A percentile compares a stretch with the other conserved stretches of the same genome.
Evolutionary conservation across 2,329 filamentous ascomycete species (phyloP).

Genomic region (Aureobasidium melanogenum): DNA sequence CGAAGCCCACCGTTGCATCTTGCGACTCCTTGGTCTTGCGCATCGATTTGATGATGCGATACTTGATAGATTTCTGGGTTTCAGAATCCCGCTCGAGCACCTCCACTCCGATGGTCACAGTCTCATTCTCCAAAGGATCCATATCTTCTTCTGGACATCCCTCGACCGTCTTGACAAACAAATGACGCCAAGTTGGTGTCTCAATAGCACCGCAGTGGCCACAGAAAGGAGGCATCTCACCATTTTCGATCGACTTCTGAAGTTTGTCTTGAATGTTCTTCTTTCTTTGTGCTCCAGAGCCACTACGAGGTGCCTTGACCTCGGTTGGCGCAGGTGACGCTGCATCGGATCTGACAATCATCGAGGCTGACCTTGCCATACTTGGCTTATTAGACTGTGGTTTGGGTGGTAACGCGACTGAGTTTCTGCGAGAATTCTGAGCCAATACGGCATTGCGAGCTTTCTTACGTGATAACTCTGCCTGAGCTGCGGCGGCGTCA

Average conservation of each 20-base stretch:
- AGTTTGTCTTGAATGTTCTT: slow-evolving; percentile 53
- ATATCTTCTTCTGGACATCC: slow-evolving; percentile 62
- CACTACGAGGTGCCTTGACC: slow-evolving; percentile 25
- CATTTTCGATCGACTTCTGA: slow-evolving; percentile 56
- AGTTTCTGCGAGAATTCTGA: slow-evolving; percentile 24
- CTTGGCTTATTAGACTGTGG: slow-evolving; percentile 10
- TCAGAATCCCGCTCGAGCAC: slow-evolving; percentile 54
- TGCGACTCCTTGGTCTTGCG: slow-evolving; percentile 34
- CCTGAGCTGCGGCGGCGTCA: slow-evolving; percentile 1
- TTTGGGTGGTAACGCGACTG: slow-evolving; percentile 26
- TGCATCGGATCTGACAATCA: slow-evolving; percentile 23
- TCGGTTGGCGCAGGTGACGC: slow-evolving; percentile 29
- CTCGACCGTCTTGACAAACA: slow-evolving; percentile 68
- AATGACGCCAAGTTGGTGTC: slow-evolving; percentile 91
- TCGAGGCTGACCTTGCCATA: slow-evolving; percentile 4
- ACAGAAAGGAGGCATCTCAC: slow-evolving; percentile 81
- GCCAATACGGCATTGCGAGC: slow-evolving; percentile 13
- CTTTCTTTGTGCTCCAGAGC: slow-evolving; percentile 53
- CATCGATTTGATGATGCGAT: slow-evolving; percentile 76
- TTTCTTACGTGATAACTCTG: slow-evolving; percentile 12
- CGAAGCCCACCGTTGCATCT: slow-evolving; percentile 41
- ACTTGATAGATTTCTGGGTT: slow-evolving; percentile 50
- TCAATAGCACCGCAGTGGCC: slow-evolving; percentile 91
- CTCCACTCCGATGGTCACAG: slow-evolving; percentile 66
- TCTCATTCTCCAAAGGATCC: slow-evolving; percentile 63